These are phyloP conservation scores for Aspergillus ellipticus DNA, from an alignment of 495 filamentous ascomycete genomes.

Conservation along the genomic window DNA sequence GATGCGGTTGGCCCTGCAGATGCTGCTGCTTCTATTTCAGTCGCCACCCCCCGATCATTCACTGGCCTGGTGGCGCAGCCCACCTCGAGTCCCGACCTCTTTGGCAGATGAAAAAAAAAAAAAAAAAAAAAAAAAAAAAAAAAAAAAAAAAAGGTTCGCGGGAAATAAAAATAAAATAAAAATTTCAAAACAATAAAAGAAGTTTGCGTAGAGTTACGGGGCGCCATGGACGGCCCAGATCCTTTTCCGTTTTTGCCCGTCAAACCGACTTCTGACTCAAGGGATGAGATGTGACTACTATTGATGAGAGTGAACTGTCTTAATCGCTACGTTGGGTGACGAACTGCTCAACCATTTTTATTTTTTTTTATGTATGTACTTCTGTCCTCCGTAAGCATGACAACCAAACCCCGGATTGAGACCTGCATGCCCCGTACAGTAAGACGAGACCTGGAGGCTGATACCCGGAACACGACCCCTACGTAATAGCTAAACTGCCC, in stretches of 20 bases:
- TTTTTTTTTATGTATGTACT: not conserved
- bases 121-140: not conserved
- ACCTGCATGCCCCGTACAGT: not conserved
- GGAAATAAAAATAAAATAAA: not conserved
- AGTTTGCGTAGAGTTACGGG: constrained; percentile 3
- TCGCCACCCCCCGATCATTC: constrained; percentile 20
- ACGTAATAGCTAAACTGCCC: not conserved
- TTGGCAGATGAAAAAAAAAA: not conserved
- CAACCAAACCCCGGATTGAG: not conserved
- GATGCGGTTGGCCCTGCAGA: constrained; percentile 15
- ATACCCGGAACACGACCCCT: not conserved
- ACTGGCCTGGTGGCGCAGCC: constrained; percentile 18
- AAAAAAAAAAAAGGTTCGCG: constrained; percentile 5
- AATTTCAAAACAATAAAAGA: constrained; percentile 2
- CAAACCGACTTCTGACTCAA: not conserved
- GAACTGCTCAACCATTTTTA: not conserved
- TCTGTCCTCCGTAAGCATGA: not conserved
- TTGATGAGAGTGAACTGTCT: not conserved
- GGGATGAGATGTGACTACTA: not conserved
- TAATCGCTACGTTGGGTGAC: not conserved
- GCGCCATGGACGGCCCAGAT: constrained; percentile 9
- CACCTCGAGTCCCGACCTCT: not conserved
- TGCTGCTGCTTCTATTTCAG: constrained; percentile 14
- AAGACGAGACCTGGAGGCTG: not conserved
- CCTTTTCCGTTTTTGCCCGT: constrained; percentile 13